Evolutionary conservation across 768 basidiomycete species (phyloP), one percentile per base, ranked within the genome.

Genomic region (Mycena filopes): DNA sequence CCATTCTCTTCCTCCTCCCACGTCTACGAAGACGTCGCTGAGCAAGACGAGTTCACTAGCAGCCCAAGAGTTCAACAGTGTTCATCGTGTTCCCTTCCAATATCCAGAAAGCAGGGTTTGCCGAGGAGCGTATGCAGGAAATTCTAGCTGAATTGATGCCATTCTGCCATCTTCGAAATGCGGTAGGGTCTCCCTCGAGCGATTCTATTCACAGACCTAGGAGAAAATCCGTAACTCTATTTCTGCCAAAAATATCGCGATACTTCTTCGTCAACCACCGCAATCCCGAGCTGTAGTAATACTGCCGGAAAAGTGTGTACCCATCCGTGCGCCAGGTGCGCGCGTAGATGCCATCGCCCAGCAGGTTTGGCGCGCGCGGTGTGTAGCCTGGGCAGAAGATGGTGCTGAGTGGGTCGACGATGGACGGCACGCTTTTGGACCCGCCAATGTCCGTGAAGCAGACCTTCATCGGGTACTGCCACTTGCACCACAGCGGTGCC

Each of bases 401-500:
- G 33, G 61, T 63, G 18, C 42, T 40, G 31, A 63, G 40, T 15
- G 61, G 61, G 46, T 63, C 61, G 15, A 55, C 53, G 33, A 63
- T 63, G 61, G 61, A 54, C 53, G 61, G 61, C 15, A 63, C 31
- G 46, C 61, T 63, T 33, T 55, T 54, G 42, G 29, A 10, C 31
- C 61, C 61, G 23, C 61, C 61, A 38, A 63, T 53, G 54, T 63
- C 61, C 21, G 61, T 38, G 20, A 46, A 63, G 46, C 61, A 63
- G 11, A 63, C 26, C 31, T 63, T 63, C 23, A 63, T 63, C 2
- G 61, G 61, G 53, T 63, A 63, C 61, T 63, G 61, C 61, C 61
- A 63, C 45, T 55, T 51, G 46, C 61, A 63, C 61, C 61, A 63
- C 42, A 63, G 46, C 46, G 61, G 61, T 23, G n/a, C 26, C 2